phyloP scores from a whole-genome alignment of 108 stramenopile genomes.

The Cylindrotheca fusiformis region DNA sequence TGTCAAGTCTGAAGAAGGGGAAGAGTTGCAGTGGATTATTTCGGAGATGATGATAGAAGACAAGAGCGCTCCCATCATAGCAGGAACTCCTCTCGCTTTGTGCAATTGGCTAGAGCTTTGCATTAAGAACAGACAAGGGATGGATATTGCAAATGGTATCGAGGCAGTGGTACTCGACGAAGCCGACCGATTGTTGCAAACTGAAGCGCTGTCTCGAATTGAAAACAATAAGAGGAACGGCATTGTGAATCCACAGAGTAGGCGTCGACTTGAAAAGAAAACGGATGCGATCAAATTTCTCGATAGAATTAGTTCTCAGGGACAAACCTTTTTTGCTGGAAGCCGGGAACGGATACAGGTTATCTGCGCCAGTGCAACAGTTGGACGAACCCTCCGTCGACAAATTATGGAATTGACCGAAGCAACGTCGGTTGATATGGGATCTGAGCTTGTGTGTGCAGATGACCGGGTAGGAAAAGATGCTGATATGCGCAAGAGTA shows the following conservation, averaged over 20 bases:
- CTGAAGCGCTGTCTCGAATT: conserved; percentile 48
- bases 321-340: not conserved
- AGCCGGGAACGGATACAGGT: conserved; percentile 28
- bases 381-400: conserved; percentile 66
- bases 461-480: conserved; percentile 65
- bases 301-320: not conserved
- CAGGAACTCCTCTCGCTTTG: not conserved
- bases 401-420: conserved; percentile 67
- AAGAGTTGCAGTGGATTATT: not conserved
- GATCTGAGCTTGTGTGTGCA: conserved; percentile 58
- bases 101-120: conserved; percentile 23
- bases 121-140: not conserved
- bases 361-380: conserved; percentile 71
- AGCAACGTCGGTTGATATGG: conserved; percentile 61
- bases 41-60: not conserved
- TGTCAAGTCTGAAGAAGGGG: not conserved
- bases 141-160: conserved; percentile 28
- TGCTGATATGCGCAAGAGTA: conserved; percentile 40
- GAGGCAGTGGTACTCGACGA: conserved; percentile 67
- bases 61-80: not conserved
- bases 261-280: not conserved
- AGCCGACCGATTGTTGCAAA: conserved; percentile 70
- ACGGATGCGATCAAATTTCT: not conserved
- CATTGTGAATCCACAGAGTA: not conserved
- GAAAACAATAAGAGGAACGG: conserved; percentile 8